Evolutionary conservation across 129 eudicot species (phyloP), one percentile per base, ranked within the genome.

Genomic region (Pittosporum tobira): DNA sequence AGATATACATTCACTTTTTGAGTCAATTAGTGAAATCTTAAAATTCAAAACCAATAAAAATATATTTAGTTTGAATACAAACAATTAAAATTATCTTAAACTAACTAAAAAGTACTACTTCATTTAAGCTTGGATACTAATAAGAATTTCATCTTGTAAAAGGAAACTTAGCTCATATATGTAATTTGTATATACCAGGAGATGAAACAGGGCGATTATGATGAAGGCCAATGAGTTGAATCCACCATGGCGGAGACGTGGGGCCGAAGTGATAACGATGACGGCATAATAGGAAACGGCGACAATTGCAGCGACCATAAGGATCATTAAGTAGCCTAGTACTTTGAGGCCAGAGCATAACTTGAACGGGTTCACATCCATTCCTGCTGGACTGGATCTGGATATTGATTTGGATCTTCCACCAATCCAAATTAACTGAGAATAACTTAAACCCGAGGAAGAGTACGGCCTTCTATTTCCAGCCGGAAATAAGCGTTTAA

Each of bases 271-370:
- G 69, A 88, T 42, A 45, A 88, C 59, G 14, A 88, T 71, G 40
- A 88, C 87, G 46, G 79, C 96, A 54, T 85, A 75, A 63, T 88
- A 84, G 2, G 94, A 75, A 21, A 81, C 65, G 4, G 64, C 84
- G 48, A 84, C 48, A 28, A 88, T 76, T 3, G 70, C 83, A 15
- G 81, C 67, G 11, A 88, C 94, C 7, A 88, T 70, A 28, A 77
- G 43, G 71, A 88, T 71, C 82, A 88, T 88, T 6, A 84, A 57
- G 79, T 88, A 84, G 34, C 96, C 96, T 22, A 88, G 77, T 61
- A 77, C 70, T 61, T 75, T 84, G 62, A 88, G 84, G 54, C 94
- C 79, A 23, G 96, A 80, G 59, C 94, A 88, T 56, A 75, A 34
- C 82, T 81, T 81, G 61, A 88, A 81, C 36, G 74, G 68, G 63